Base-by-base conservation (phyloP, 805 yeast genomes). In the Kazachstania psychrophila region DNA sequence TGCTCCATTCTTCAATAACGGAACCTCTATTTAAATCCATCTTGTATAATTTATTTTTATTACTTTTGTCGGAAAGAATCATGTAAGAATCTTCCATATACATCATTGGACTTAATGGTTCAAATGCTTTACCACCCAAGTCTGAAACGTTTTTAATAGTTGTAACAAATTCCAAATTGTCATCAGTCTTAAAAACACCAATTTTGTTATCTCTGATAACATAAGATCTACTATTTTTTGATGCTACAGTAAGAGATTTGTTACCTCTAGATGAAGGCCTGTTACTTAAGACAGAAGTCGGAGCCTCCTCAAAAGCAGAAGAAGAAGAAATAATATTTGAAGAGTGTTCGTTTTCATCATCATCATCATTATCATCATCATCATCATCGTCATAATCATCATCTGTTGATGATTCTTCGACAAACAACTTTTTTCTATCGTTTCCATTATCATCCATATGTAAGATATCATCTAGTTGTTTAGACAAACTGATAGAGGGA, bases 1-100 rank as follows among this genome's bases (percentile, higher is more conserved):
- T 66, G 24, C 69, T 62, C 92, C 94, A 87, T 52, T 84, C 92
- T 54, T 87, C 95, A n/a, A 87, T 80, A 36, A 87, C 70, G 51
- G 77, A 66, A 11, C 95, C 96, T 39, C 75, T 69, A 51, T 73
- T 81, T 33, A 87, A 59, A 61, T 87, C 96, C 86, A 86, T 72
- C 46, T 75, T 72, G 61, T 70, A 83, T 33, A 87, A 54, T 22
- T 64, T 68, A 29, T 66, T 61, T 16, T 51, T 50, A 28, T 68
- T 60, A 4, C 57, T 51, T 2, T 66, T 62, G 50, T 74, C 77
- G 49, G 79, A 84, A 47, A 87, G 52, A 20, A 87, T 65, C 69
- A 87, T 68, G 0, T 74, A 58, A 18, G 73, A 65, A 60, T 87
- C 96, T 46, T 76, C 77, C 49, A 74, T 73, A 52, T 85, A 94